Evolutionary conservation across 352 stramenopile species (phyloP).

Genomic region (Phytophthora cactorum): DNA sequence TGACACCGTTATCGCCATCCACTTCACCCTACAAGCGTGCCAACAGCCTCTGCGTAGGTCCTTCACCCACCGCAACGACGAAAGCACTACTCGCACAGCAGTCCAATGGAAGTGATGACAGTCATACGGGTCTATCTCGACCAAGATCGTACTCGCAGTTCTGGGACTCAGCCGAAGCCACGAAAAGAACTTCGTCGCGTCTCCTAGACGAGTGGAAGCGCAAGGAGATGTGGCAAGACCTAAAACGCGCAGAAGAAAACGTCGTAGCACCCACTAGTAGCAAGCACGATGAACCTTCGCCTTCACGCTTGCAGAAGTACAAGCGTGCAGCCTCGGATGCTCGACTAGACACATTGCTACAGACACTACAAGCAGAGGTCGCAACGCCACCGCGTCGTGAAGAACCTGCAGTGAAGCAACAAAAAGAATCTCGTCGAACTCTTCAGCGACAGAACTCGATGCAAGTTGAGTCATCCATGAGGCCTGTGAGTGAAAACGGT

Average conservation of each 20-base stretch:
- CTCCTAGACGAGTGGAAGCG: constrained; percentile 75
- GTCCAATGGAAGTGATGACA: constrained; percentile 13
- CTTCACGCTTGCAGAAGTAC: constrained; percentile 20
- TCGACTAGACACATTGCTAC: constrained; percentile 36
- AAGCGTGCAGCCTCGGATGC: constrained; percentile 34
- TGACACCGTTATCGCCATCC: constrained; percentile 30
- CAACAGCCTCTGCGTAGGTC: constrained; percentile 40
- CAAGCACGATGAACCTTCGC: constrained; percentile 19
- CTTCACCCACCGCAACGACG: constrained; percentile 13
- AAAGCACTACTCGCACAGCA: constrained; percentile 27
- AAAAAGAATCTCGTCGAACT: constrained; percentile 19
- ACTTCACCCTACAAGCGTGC: constrained; percentile 51
- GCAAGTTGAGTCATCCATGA: constrained; percentile 10
- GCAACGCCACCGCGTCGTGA: constrained; percentile 9
- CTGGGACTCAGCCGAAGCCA: constrained; percentile 41
- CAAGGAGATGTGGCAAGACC: constrained; percentile 79
- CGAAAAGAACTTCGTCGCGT: constrained; percentile 49
- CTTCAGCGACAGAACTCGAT: constrained; percentile 22
- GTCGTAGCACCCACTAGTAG: constrained; percentile 29
- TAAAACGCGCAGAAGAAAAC: constrained; percentile 71
- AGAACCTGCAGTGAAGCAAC: constrained; percentile 14
- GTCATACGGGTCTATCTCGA: constrained; percentile 26
- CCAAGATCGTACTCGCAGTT: constrained; percentile 46
- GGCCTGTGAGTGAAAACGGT: constrained; percentile 12
- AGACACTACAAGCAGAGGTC: constrained; percentile 38